phyloP scores from a whole-genome alignment of 2,329 filamentous ascomycete species.

The Diplocarpon mali region DNA sequence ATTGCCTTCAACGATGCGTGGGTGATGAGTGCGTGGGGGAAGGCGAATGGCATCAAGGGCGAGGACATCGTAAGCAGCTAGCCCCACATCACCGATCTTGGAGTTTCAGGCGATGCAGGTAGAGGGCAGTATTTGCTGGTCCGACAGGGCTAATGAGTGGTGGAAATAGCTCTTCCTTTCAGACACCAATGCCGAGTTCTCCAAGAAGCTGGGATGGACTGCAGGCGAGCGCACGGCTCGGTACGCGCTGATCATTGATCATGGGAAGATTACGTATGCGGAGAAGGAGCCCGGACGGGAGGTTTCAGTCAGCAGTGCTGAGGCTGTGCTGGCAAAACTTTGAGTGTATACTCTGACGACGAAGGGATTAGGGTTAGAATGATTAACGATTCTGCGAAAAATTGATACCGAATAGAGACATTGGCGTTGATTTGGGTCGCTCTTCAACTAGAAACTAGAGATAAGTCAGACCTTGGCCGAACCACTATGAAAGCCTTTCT shows the following conservation, averaged over 20 bases:
- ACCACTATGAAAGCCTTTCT: too few relatives aligned
- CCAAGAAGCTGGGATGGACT: slow-evolving; percentile 53
- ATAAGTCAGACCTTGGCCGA: too few relatives aligned
- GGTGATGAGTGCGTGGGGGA: slow-evolving; percentile 64
- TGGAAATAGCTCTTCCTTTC: slow-evolving; percentile 48
- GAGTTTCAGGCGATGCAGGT: too few relatives aligned
- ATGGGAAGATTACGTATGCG: slow-evolving; percentile 57
- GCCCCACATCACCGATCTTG: too few relatives aligned
- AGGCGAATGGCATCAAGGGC: slow-evolving; percentile 54
- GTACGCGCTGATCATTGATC: slow-evolving; percentile 56
- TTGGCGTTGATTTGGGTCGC: too few relatives aligned
- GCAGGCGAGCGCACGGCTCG: slow-evolving; percentile 49
- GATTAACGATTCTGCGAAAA: not conserved
- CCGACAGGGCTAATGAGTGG: too few relatives aligned
- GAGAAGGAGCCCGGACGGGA: slow-evolving; percentile 43
- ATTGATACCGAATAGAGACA: not conserved
- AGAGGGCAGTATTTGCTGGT: too few relatives aligned
- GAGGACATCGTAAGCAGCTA: slow-evolving; percentile 46
- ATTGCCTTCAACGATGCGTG: slow-evolving; percentile 59
- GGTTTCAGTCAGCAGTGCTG: slow-evolving; percentile 25
- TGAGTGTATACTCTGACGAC: slow-evolving; percentile 3
- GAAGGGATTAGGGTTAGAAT: not conserved
- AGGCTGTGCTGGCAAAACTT: slow-evolving; percentile 26
- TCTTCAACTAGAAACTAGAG: too few relatives aligned
- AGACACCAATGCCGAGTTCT: slow-evolving; percentile 53